Evolutionary conservation across 495 filamentous ascomycete species (phyloP).

Genomic region (Amorphotheca resinae): DNA sequence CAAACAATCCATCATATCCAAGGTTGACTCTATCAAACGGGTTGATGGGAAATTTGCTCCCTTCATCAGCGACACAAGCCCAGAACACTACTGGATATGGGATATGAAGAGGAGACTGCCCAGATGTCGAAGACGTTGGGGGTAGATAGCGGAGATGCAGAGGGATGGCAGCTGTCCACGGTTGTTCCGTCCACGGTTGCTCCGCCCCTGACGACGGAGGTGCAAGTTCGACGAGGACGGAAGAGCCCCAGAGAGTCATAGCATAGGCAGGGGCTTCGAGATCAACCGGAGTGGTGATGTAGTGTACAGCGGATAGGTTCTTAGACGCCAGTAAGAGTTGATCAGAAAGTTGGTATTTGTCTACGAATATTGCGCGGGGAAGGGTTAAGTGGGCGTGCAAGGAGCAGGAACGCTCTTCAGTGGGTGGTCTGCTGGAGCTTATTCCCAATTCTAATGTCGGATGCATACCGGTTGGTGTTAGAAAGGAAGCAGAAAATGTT

Average conservation of each 20-base stretch:
- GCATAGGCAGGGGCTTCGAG: conserved; percentile 88
- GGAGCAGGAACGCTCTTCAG: conserved; percentile 40
- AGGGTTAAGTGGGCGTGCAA: conserved; percentile 79
- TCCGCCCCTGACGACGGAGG: conserved; percentile 26
- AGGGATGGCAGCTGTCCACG: conserved; percentile 67
- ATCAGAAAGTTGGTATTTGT: conserved; percentile 75
- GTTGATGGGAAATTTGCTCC: conserved; percentile 57
- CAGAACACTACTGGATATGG: conserved; percentile 80
- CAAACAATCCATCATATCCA: conserved; percentile 82
- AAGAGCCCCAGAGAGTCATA: conserved; percentile 65
- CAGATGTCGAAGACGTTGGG: conserved; percentile 32
- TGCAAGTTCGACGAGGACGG: conserved; percentile 63
- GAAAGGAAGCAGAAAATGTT: conserved; percentile 40
- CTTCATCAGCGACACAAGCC: conserved; percentile 71
- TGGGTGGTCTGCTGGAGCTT: conserved; percentile 27
- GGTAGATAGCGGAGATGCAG: conserved; percentile 79
- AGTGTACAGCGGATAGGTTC: conserved; percentile 54
- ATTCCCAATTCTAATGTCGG: conserved; percentile 59
- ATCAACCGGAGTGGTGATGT: conserved; percentile 68
- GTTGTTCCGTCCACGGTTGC: background rate
- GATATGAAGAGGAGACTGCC: conserved; percentile 38
- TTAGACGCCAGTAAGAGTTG: conserved; percentile 61
- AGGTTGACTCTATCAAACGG: conserved; percentile 78
- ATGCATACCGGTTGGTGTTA: conserved; percentile 71
- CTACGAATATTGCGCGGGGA: conserved; percentile 71